These are phyloP conservation scores for Xylogone sp. DNA, from an alignment of 2,329 filamentous ascomycete species.

Conservation along the genomic window DNA sequence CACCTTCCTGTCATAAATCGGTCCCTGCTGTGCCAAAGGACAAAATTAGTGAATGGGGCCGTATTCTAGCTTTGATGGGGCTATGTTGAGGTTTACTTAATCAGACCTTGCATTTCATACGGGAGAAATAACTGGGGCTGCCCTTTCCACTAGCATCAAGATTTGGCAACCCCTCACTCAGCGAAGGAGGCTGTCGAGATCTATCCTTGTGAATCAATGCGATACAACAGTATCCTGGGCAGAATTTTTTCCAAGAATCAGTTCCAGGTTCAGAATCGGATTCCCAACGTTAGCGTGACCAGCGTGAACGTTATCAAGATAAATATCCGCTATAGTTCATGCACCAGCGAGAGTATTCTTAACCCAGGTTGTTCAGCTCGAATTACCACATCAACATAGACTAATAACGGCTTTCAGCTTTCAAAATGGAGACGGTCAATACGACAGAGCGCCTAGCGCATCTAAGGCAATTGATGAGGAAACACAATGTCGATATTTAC, in stretches of 20 bases:
- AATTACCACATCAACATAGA: background rate
- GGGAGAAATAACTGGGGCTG: background rate
- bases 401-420: conserved; percentile 5
- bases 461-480: conserved; percentile 82
- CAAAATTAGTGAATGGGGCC: background rate
- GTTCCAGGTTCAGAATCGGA: background rate
- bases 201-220: conserved; percentile 8
- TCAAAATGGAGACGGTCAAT: conserved; percentile 71
- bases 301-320: conserved; percentile 2
- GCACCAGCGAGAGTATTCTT: background rate
- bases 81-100: background rate
- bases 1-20: background rate
- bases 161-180: background rate
- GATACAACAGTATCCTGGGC: conserved; percentile 7
- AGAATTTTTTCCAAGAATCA: background rate
- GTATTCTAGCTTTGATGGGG: background rate
- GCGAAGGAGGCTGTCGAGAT: background rate
- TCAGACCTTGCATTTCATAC: background rate
- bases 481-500: conserved; percentile 86
- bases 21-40: background rate
- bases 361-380: background rate
- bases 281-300: background rate
- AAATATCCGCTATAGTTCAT: conserved; percentile 6
- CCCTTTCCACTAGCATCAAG: background rate
- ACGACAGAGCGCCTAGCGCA: conserved; percentile 72